Base-by-base conservation (phyloP, 257 asterid species). In the Ophiorrhiza pumila region DNA sequence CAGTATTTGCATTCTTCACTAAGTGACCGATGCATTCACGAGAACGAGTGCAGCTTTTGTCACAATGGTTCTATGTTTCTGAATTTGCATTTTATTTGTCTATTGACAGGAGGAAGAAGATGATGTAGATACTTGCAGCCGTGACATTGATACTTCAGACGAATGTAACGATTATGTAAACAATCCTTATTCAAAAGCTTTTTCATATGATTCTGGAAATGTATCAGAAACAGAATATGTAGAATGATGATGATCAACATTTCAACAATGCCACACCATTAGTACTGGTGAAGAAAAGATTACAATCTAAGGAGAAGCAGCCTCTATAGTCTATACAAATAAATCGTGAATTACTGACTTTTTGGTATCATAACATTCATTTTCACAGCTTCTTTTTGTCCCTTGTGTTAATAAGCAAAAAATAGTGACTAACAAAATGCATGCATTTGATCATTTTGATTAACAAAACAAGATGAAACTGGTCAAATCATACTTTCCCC, bases 31-130 rank as follows among this genome's bases (percentile, higher is more conserved):
- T 15, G 31, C 37, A 13, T 52, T 63, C 25, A 13, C 10, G 17
- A 29, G 34, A 27, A 8, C 35, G 32, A 50, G 31, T 72, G 55
- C 57, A 39, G 66, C 56, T 41, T 37, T 22, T 9, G 32, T 65
- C 58, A 6, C 14, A n/a, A 27, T 3, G 29, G 7, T 73, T 9
- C 23, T 56, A 46, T 66, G 32, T 27, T 45, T 71, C 45, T 32
- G n/a, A 39, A 37, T 58, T 46, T 65, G 37, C 55, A 41, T 50
- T 35, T 35, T 69, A 72, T 64, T 25, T 7, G 42, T 63, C 17
- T 58, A n/a, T 74, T 56, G 25, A 67, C 76, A 81, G 80, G 76
- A 83, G 68, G 97, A 88, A 29, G 93, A 68, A 32, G 90, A 81
- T 4, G 90, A 75, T 3, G 60, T 72, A 53, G 76, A 81, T 80